Base-by-base conservation (phyloP, 164 flowering plant genomes). In the Magnolia kwangsiensis region DNA sequence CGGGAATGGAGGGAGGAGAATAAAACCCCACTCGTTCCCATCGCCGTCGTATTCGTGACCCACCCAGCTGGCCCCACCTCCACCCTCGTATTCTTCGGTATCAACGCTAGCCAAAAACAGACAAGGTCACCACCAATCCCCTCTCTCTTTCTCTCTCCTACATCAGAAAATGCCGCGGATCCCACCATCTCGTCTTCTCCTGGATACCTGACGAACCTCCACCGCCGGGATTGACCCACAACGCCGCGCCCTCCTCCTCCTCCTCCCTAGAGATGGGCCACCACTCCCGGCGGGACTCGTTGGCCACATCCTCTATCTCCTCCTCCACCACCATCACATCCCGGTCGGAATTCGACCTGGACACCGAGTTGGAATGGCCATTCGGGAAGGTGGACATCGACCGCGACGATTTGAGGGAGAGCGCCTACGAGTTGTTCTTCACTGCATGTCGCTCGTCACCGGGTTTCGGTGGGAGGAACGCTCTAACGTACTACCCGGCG, bases 391-490 rank as follows among this genome's bases (percentile, higher is more conserved):
- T 94, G 50, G 85, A 84, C 78, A 71, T 94, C 29, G 90, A 88
- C 77, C 72, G 78, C 11, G 90, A 90, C n/a, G 94, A 90, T 72
- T 80, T 91, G 72, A 86, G 97, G 2, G 89, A 90, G 75, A 83
- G 96, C 0, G 96, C 97, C 4, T 94, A 94, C 75, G 98, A 94
- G 86, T 80, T 94, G 4, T 91, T 94, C 90, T 92, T 94, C 87
- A 87, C 94, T 1, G 83, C 98, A 1, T 94, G 97, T 72, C 84
- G 98, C 13, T 89, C 98, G 1, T 87, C 92, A 0, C 93, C 97
- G 0, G 97, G 97, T 11, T 94, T 94, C 59, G 97, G 98, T 0
- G 96, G 96, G 8, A 78, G 90, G 50, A 89, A 80, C 66, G 83
- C 92, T 3, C 64, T 90, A 11, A 76, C 80, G 2, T 88, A 84